phyloP scores from a whole-genome alignment of 306 rosid genomes.

The Rosa multiflora region DNA sequence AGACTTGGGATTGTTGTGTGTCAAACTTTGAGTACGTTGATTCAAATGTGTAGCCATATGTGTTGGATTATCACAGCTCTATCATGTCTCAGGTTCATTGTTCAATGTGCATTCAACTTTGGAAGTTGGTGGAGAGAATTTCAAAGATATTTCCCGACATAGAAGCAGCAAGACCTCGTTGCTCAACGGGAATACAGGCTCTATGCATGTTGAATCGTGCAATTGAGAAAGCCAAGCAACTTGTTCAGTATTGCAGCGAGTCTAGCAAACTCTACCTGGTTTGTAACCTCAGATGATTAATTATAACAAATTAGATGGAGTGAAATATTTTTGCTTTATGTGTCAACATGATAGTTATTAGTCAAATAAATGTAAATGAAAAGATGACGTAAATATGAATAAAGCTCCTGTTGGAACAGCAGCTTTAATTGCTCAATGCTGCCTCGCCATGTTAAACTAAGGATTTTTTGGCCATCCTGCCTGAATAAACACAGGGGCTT shows the following conservation, averaged over 20 bases:
- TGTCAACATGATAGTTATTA: not conserved
- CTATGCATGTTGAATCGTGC: conserved; percentile 49
- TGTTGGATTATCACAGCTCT: conserved; percentile 18
- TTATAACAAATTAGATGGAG: conserved; percentile 14
- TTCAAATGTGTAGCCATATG: conserved; percentile 19
- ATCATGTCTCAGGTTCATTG: conserved; percentile 63
- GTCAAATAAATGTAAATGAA: not conserved
- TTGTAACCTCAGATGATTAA: conserved; percentile 30
- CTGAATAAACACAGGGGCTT: not conserved
- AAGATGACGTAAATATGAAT: not conserved
- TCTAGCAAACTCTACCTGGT: conserved; percentile 92
- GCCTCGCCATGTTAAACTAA: not conserved
- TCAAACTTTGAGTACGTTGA: conserved; percentile 7
- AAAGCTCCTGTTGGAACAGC: not conserved
- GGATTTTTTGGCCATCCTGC: not conserved
- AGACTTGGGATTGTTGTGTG: not conserved
- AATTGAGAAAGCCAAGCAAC: conserved; percentile 52
- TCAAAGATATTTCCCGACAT: conserved; percentile 56
- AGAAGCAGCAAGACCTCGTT: conserved; percentile 79
- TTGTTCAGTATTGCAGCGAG: conserved; percentile 63
- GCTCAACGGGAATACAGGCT: conserved; percentile 65
- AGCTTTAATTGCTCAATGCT: not conserved
- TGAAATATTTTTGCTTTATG: not conserved
- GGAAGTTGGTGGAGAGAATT: conserved; percentile 50
- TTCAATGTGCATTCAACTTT: conserved; percentile 59